Evolutionary conservation across 208 protist genomes (phyloP).

Genomic region (Acanthamoeba healyi): DNA sequence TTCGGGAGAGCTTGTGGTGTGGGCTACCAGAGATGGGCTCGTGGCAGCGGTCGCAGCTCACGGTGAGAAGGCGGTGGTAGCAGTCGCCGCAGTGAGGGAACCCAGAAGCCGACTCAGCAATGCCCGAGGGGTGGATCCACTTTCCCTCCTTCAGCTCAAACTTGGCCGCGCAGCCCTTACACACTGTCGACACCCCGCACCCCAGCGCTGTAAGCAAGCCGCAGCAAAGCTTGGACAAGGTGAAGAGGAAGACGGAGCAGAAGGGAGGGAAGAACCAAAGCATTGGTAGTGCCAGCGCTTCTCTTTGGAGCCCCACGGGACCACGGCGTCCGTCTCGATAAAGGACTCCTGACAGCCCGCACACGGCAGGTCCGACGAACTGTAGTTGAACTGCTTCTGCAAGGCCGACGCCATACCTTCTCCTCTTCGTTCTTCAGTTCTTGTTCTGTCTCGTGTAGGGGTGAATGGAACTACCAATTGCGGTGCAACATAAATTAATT

Average conservation of each 20-base stretch:
- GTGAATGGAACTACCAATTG: background rate
- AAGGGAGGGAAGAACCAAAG: background rate
- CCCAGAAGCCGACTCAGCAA: background rate
- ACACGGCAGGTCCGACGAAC: background rate
- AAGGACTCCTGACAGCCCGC: conserved; percentile 18
- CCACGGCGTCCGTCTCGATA: conserved; percentile 13
- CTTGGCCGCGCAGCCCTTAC: background rate
- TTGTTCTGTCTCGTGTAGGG: background rate
- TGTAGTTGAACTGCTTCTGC: conserved; percentile 55
- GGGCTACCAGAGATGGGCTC: background rate
- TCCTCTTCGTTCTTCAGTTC: background rate
- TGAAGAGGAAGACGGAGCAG: background rate
- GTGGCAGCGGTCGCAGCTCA: background rate
- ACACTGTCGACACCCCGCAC: background rate
- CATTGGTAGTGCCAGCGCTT: conserved; percentile 23
- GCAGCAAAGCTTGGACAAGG: too few species aligned
- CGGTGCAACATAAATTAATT: background rate
- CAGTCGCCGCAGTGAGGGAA: background rate
- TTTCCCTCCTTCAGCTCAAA: conserved; percentile 40
- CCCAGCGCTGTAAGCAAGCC: background rate
- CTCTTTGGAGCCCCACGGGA: conserved; percentile 32
- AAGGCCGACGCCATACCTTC: background rate
- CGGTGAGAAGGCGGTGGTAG: background rate
- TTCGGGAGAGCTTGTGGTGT: too few species aligned
- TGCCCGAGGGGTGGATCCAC: conserved; percentile 31